These are phyloP conservation scores for Calonectria naviculata DNA, from an alignment of 2,329 filamentous ascomycete genomes.

Conservation along the genomic window DNA sequence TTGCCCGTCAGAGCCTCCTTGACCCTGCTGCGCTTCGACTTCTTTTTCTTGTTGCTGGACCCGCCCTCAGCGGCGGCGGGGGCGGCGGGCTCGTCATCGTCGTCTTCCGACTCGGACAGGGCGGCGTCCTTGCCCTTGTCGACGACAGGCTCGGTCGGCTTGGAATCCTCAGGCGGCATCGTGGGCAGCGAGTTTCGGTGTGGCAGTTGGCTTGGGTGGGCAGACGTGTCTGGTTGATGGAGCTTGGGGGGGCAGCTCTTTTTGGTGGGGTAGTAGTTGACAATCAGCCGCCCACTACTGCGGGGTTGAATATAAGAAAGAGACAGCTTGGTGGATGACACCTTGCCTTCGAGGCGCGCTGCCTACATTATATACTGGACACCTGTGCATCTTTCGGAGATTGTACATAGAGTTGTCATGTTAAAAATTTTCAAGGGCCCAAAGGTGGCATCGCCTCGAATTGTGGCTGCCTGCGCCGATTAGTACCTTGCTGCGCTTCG, in stretches of 20 bases:
- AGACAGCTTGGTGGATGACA: background rate
- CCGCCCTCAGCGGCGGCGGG: conserved; percentile 44
- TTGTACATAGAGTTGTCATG: background rate
- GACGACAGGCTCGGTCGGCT: conserved; percentile 65
- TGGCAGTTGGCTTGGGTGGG: conserved; percentile 15
- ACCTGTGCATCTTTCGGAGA: background rate
- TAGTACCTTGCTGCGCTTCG: background rate
- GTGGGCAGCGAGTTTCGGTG: conserved; percentile 23
- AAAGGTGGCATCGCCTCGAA: background rate
- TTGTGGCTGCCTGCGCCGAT: background rate
- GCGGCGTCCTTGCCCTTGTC: conserved; percentile 61
- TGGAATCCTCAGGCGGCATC: conserved; percentile 71
- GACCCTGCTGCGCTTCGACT: conserved; percentile 72
- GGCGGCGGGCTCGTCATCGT: conserved; percentile 50
- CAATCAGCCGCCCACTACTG: conserved; percentile 10
- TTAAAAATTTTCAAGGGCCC: background rate
- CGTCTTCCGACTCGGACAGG: conserved; percentile 57
- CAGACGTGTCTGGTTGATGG: background rate
- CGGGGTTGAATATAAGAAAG: conserved; percentile 14
- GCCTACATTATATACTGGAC: background rate
- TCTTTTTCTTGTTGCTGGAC: conserved; percentile 68
- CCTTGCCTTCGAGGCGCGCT: background rate
- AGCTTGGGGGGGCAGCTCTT: conserved; percentile 27
- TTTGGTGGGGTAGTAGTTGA: conserved; percentile 37
- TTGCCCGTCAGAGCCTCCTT: conserved; percentile 56